phyloP scores from a whole-genome alignment of 2,329 filamentous ascomycete species.

The Ceratocystis destructans region DNA sequence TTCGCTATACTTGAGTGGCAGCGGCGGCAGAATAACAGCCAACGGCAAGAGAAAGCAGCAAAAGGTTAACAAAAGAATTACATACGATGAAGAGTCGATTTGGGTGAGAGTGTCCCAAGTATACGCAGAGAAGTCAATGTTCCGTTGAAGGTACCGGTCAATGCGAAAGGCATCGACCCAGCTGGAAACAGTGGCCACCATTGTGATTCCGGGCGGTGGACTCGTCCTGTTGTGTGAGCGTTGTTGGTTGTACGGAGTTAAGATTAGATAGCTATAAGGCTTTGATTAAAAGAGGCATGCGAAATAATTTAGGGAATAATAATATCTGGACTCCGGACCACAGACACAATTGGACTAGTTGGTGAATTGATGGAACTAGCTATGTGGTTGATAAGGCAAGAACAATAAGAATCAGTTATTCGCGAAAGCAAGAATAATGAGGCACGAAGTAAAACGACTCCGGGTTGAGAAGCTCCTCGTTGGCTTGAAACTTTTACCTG shows the following conservation, averaged over 20 bases:
- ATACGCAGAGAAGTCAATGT: slow-evolving; percentile 8
- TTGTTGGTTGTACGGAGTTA: too few relatives aligned
- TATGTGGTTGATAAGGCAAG: neutral
- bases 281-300: neutral
- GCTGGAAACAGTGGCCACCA: neutral
- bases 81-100: slow-evolving; percentile 26
- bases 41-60: slow-evolving; percentile 40
- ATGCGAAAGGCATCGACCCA: slow-evolving; percentile 15
- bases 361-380: neutral
- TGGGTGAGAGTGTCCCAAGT: slow-evolving; percentile 21
- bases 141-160: slow-evolving; percentile 15
- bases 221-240: neutral
- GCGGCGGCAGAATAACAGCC: slow-evolving; percentile 41
- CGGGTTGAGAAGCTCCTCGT: neutral
- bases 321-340: slow-evolving; percentile 6
- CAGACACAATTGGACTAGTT: neutral
- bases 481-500: neutral
- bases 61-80: slow-evolving; percentile 33
- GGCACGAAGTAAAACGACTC: neutral
- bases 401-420: neutral
- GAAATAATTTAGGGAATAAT: neutral
- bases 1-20: slow-evolving; percentile 39
- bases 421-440: neutral
- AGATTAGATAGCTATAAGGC: neutral
- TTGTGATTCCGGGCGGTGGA: neutral